Percentiles rank a stretch among this genome's conserved stretches.
Conservation (phyloP, 2,329 filamentous ascomycete genomes). For the Shiraia bambusicola region DNA sequence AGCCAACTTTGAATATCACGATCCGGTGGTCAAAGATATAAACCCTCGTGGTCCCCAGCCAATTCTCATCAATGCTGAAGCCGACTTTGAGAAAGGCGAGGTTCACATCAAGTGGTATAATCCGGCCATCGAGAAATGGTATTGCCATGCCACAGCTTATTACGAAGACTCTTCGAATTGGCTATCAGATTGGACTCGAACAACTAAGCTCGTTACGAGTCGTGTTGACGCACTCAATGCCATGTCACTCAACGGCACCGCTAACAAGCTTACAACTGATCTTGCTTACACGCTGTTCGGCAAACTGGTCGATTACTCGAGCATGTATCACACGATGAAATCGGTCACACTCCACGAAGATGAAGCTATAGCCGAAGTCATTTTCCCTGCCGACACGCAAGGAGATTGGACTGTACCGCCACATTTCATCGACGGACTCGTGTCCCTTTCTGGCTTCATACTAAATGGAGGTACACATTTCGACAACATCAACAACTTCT, state of each 20-base stretch:
- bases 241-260: slow-evolving; percentile 10
- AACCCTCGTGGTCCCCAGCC: neutral
- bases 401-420: slow-evolving; percentile 16
- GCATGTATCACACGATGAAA: slow-evolving; percentile 24
- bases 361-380: slow-evolving; percentile 13
- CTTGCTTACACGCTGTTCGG: slow-evolving; percentile 27
- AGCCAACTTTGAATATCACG: neutral
- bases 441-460: slow-evolving; percentile 26
- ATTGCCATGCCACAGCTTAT: slow-evolving; percentile 1
- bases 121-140: slow-evolving; percentile 1
- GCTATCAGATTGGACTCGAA: neutral
- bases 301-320: slow-evolving; percentile 21
- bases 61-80: neutral
- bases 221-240: slow-evolving; percentile 7
- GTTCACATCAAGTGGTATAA: neutral
- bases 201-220: neutral
- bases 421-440: slow-evolving; percentile 28
- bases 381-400: neutral
- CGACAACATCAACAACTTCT: slow-evolving; percentile 20
- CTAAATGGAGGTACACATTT: slow-evolving; percentile 22
- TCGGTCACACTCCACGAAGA: slow-evolving; percentile 22
- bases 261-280: slow-evolving; percentile 15
- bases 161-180: neutral
- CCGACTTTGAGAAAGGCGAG: neutral
- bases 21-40: slow-evolving; percentile 1